Evolutionary conservation across 768 basidiomycete genomes (phyloP).

Genomic region (Macrolepiota albuminosa): DNA sequence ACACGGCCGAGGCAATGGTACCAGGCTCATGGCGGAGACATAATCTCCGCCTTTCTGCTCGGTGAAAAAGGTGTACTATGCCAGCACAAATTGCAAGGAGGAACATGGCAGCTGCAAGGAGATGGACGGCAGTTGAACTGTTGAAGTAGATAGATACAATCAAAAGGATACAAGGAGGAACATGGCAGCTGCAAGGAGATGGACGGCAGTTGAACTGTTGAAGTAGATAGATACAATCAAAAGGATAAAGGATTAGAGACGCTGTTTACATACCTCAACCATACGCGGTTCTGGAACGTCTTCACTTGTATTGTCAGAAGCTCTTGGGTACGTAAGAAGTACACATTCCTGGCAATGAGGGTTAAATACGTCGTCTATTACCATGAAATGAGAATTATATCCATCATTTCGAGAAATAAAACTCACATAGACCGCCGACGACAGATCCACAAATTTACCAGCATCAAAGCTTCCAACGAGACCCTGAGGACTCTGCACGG

Average conservation of each 20-base stretch:
- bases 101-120: conserved; percentile 37
- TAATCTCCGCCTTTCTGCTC: conserved; percentile 37
- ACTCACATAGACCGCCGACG: conserved; percentile 47
- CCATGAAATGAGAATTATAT: conserved; percentile 19
- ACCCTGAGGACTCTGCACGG: conserved; percentile 33
- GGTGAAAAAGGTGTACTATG: conserved; percentile 44
- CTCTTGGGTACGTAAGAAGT: conserved; percentile 36
- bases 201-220: conserved; percentile 35
- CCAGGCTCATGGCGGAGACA: conserved; percentile 44
- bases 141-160: not conserved
- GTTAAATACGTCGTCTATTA: conserved; percentile 33
- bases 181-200: conserved; percentile 37
- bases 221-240: not conserved
- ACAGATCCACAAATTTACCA: conserved; percentile 31
- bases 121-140: conserved; percentile 39
- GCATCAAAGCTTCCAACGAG: conserved; percentile 32
- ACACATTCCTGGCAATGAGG: conserved; percentile 46
- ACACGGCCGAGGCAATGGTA: conserved; percentile 53
- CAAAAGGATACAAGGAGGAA: conserved; percentile 27
- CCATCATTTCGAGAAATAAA: not conserved
- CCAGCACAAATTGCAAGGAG: conserved; percentile 38
- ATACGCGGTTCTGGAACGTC: conserved; percentile 42
- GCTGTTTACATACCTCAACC: conserved; percentile 36
- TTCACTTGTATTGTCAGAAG: conserved; percentile 36
- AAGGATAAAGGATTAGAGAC: not conserved